A percentile compares a stretch with the other conserved stretches of the same genome.
These are phyloP conservation scores for Rhytidhysteron rufulum DNA, from an alignment of 2,329 filamentous ascomycete genomes.

Conservation along the genomic window DNA sequence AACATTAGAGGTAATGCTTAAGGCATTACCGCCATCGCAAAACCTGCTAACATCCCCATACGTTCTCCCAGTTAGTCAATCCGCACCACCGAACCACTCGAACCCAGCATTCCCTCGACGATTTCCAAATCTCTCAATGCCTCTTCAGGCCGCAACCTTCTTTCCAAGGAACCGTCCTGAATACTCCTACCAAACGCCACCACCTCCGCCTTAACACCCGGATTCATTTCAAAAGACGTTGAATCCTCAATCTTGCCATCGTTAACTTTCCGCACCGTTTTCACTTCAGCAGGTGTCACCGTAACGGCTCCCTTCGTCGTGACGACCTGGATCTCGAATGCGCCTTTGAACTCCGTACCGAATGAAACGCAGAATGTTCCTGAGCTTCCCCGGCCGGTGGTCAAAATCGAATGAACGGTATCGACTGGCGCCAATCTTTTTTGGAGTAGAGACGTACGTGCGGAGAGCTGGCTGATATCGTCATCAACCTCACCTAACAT, in stretches of 20 bases:
- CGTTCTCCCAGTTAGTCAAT: too few relatives aligned
- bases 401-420: constrained; percentile 59
- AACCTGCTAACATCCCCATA: too few relatives aligned
- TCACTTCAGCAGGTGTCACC: constrained; percentile 42
- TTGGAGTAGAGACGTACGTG: constrained; percentile 54
- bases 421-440: constrained; percentile 62
- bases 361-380: constrained; percentile 58
- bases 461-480: constrained; percentile 48
- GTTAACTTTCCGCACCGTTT: constrained; percentile 16
- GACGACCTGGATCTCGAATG: constrained; percentile 55
- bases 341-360: constrained; percentile 53
- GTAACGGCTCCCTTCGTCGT: constrained; percentile 57
- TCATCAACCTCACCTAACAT: constrained; percentile 51
- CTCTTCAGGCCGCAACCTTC: constrained; percentile 54
- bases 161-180: constrained; percentile 44
- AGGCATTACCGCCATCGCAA: too few relatives aligned
- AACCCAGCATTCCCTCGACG: too few relatives aligned
- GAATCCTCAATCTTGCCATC: constrained; percentile 34
- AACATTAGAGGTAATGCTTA: too few relatives aligned
- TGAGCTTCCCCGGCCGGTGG: constrained; percentile 50
- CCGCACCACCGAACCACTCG: background rate
- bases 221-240: constrained; percentile 47
- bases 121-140: constrained; percentile 61
- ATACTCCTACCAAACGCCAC: constrained; percentile 58
- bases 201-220: constrained; percentile 58